A percentile compares a stretch with the other conserved stretches of the same genome.
Evolutionary conservation across 2,329 filamentous ascomycete species (phyloP).

Genomic region (Stemphylium lycopersici): DNA sequence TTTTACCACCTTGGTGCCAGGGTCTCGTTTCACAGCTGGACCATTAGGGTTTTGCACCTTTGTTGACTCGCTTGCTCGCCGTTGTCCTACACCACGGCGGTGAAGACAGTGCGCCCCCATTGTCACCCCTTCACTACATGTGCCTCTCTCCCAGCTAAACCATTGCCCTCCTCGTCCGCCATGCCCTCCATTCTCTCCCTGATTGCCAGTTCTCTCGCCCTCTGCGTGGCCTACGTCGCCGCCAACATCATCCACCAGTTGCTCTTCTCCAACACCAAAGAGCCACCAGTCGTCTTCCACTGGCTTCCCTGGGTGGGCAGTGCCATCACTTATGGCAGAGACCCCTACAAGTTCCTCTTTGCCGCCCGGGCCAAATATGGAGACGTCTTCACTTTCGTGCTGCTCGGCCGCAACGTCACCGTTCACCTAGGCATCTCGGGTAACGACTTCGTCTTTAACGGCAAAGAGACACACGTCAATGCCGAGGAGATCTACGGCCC

Average conservation of each 20-base stretch:
- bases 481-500: neutral
- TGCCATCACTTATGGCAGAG: neutral
- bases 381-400: neutral
- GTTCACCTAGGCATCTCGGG: neutral
- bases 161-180: neutral
- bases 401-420: neutral
- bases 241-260: slow-evolving; percentile 1
- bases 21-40: too few species aligned
- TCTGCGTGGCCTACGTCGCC: neutral
- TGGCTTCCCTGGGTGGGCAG: neutral
- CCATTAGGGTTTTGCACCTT: neutral
- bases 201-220: neutral
- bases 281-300: neutral
- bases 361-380: neutral
- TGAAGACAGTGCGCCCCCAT: neutral
- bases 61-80: neutral
- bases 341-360: slow-evolving; percentile 1
- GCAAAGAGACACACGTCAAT: neutral
- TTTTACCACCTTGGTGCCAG: too few species aligned
- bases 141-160: neutral
- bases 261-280: neutral
- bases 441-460: slow-evolving; percentile 1
- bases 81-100: neutral
- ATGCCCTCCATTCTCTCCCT: neutral
- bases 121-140: neutral